These are phyloP conservation scores for Hyaloscypha variabilis DNA, from an alignment of 495 filamentous ascomycete species.

Conservation along the genomic window DNA sequence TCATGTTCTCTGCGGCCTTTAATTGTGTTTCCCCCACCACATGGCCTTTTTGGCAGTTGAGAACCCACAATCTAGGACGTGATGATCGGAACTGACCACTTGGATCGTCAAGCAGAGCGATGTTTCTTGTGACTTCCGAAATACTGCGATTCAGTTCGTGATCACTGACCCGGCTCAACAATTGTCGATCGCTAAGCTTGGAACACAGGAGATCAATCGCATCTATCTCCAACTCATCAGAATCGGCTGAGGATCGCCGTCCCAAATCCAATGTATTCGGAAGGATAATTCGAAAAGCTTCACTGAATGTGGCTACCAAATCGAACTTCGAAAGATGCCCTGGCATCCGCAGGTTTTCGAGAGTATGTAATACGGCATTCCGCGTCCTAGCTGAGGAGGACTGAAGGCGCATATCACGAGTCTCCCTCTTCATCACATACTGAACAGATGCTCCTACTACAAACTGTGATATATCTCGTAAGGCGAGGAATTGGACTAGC, in stretches of 20 bases:
- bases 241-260: slow-evolving; percentile 18
- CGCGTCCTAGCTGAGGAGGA: slow-evolving; percentile 35
- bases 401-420: slow-evolving; percentile 36
- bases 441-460: slow-evolving; percentile 41
- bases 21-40: slow-evolving; percentile 38
- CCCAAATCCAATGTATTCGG: slow-evolving; percentile 36
- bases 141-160: slow-evolving; percentile 36
- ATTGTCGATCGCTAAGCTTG: slow-evolving; percentile 34
- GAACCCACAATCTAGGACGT: slow-evolving; percentile 35
- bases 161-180: slow-evolving; percentile 39
- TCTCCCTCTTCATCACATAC: slow-evolving; percentile 38
- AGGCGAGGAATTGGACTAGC: slow-evolving; percentile 36
- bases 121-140: slow-evolving; percentile 34
- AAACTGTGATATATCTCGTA: slow-evolving; percentile 40
- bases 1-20: slow-evolving; percentile 24
- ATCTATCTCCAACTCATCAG: slow-evolving; percentile 40
- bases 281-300: slow-evolving; percentile 37
- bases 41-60: slow-evolving; percentile 38
- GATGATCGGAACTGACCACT: slow-evolving; percentile 26
- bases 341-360: slow-evolving; percentile 36
- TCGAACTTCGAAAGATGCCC: slow-evolving; percentile 32
- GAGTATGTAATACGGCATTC: slow-evolving; percentile 38
- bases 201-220: slow-evolving; percentile 37
- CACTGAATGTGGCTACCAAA: slow-evolving; percentile 34
- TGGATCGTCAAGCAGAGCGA: slow-evolving; percentile 38